Base-by-base conservation (phyloP, 2,329 filamentous ascomycete species). In the Lecanosticta acicola region DNA sequence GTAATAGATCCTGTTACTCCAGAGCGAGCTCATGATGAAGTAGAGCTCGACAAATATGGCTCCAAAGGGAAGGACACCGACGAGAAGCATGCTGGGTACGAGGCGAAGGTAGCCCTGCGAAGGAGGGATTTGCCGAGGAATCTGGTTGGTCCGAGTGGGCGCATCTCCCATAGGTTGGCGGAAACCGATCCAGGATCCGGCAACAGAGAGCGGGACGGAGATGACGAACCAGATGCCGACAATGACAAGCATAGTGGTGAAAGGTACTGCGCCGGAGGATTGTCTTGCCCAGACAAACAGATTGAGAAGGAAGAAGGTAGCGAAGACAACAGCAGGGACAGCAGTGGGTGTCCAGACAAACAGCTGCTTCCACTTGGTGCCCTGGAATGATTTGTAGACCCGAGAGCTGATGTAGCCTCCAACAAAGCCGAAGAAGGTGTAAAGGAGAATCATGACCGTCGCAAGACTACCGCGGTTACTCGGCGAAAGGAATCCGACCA, bases 1-100 rank as follows among this genome's bases (percentile, higher is more conserved):
- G 78, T 98, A 98, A 76, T 98, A 98, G 56, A 98, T 93, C 70
- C 93, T 88, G 73, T 84, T 91, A 70, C 94, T 95, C 93, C 93
- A 98, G 65, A 98, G 91, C 19, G 87, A 94, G 71, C 84, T 94
- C 87, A 98, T 94, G 73, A 98, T 96, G 70, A 97, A 97, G 77
- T 95, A 97, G 2, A 98, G 81, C 71, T 98, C 93, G 38, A 97
- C 90, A 57, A 97, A 96, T 64, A 98, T 97, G 51, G 93, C 91
- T 38, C 87, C 89, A 61, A 98, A 98, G 0, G 93, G 93, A 19
- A 97, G 76, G 41, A 97, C 83, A 42, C 93, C 93, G 18, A 94
- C 91, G 17, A 97, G 78, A 13, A 96, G 77, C 79, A 95, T 91
- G 54, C 87, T 94, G 1, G 93, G 93, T 5, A 96, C 71, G 0